Conservation (phyloP, 2,329 filamentous ascomycete genomes). For the Fusarium nygamai region DNA sequence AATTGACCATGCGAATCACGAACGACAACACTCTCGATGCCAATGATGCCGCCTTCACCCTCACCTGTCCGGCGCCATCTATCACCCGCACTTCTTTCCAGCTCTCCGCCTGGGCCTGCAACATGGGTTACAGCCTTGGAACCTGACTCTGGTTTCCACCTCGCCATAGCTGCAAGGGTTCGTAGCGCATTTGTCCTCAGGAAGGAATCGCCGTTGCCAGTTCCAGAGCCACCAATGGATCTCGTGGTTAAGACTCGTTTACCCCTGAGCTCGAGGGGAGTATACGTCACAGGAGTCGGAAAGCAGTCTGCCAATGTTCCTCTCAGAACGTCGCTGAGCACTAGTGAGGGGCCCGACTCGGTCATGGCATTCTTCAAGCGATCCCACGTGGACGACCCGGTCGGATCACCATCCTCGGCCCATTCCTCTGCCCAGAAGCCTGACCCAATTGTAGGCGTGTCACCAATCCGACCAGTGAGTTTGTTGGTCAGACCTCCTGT, state of each 20-base stretch:
- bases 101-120: conserved; percentile 75
- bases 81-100: conserved; percentile 77
- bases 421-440: conserved; percentile 94
- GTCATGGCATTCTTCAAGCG: conserved; percentile 19
- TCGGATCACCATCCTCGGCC: conserved; percentile 60
- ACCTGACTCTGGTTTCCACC: conserved; percentile 66
- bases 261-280: conserved; percentile 39
- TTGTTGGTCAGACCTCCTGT: conserved; percentile 90
- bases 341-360: conserved; percentile 14
- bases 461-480: conserved; percentile 83
- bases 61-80: conserved; percentile 80
- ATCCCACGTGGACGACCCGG: conserved; percentile 22
- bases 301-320: conserved; percentile 69
- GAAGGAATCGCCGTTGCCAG: conserved; percentile 91
- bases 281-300: conserved; percentile 58
- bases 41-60: conserved; percentile 87
- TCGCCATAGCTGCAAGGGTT: conserved; percentile 77
- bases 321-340: conserved; percentile 52
- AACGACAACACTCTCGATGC: conserved; percentile 70
- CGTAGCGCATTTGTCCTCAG: conserved; percentile 76
- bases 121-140: conserved; percentile 70
- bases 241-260: conserved; percentile 35
- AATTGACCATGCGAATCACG: conserved; percentile 55
- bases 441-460: conserved; percentile 84
- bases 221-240: conserved; percentile 75